Evolutionary conservation across 2,329 filamentous ascomycete species (phyloP).

Genomic region (Lachnellula hyalina): DNA sequence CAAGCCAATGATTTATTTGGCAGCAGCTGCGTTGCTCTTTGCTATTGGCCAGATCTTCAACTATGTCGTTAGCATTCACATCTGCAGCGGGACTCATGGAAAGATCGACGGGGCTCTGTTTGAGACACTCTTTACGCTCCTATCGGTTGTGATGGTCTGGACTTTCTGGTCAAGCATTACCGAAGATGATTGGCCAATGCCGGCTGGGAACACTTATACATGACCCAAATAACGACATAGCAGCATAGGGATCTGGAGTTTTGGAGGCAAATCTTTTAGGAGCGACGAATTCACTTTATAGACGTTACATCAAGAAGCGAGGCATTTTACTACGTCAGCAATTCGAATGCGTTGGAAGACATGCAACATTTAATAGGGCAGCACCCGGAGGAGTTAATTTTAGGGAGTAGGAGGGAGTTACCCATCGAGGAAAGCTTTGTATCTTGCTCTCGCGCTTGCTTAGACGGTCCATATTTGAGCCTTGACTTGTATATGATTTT

Average conservation of each 20-base stretch:
- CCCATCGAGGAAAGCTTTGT: conserved; percentile 6
- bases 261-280: conserved; percentile 19
- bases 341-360: conserved; percentile 3
- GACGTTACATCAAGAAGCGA: conserved; percentile 21
- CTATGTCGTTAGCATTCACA: conserved; percentile 85
- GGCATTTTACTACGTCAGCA: conserved; percentile 17
- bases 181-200: conserved; percentile 90
- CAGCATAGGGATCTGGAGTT: conserved; percentile 26
- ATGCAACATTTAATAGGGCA: conserved; percentile 9
- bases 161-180: conserved; percentile 98
- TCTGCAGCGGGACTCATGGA: conserved; percentile 76
- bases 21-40: conserved; percentile 71
- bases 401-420: background rate
- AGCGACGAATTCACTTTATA: conserved; percentile 21
- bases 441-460: conserved; percentile 6
- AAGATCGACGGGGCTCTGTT: conserved; percentile 93
- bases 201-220: conserved; percentile 31
- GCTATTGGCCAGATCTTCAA: conserved; percentile 93
- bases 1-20: conserved; percentile 87
- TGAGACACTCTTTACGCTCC: conserved; percentile 84
- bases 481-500: conserved; percentile 28
- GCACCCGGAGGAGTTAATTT: conserved; percentile 5
- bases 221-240: conserved; percentile 17
- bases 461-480: conserved; percentile 13
- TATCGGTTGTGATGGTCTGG: conserved; percentile 81